These are phyloP conservation scores for Tripterygium wilfordii DNA, from an alignment of 177 flowering plant genomes.

Conservation along the genomic window DNA sequence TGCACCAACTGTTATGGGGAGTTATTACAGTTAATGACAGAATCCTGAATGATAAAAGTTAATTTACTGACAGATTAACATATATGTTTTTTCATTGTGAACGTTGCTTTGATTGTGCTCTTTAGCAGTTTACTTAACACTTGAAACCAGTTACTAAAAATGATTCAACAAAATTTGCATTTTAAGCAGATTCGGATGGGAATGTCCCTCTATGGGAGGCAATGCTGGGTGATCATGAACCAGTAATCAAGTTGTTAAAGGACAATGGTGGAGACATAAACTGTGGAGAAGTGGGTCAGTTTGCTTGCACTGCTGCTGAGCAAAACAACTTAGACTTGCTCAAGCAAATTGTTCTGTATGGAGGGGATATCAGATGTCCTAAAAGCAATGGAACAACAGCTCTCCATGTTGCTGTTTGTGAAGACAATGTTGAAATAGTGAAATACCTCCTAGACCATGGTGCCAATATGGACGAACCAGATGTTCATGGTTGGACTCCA, in stretches of 20 bases:
- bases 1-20: too few relatives aligned
- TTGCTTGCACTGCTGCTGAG: constrained; percentile 77
- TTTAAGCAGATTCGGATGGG: constrained; percentile 88
- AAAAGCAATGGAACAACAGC: constrained; percentile 66
- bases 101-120: too few relatives aligned
- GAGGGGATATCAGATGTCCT: constrained; percentile 58
- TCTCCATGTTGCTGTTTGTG: constrained; percentile 82
- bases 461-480: constrained; percentile 59
- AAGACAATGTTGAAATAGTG: constrained; percentile 66
- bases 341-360: constrained; percentile 42
- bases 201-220: constrained; percentile 91
- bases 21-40: too few relatives aligned
- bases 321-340: constrained; percentile 58
- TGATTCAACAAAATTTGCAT: too few relatives aligned
- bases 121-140: too few relatives aligned
- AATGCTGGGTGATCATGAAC: constrained; percentile 48
- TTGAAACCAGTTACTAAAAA: too few relatives aligned
- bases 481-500: constrained; percentile 75
- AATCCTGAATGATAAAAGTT: too few relatives aligned
- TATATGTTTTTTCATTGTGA: too few relatives aligned
- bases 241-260: constrained; percentile 37
- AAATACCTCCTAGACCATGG: constrained; percentile 61
- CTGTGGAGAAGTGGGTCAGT: constrained; percentile 67
- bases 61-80: too few relatives aligned
- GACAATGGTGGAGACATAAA: constrained; percentile 61